These are phyloP conservation scores for Plasmodium adleri DNA, from an alignment of 169 alveolate species.

Conservation along the genomic window DNA sequence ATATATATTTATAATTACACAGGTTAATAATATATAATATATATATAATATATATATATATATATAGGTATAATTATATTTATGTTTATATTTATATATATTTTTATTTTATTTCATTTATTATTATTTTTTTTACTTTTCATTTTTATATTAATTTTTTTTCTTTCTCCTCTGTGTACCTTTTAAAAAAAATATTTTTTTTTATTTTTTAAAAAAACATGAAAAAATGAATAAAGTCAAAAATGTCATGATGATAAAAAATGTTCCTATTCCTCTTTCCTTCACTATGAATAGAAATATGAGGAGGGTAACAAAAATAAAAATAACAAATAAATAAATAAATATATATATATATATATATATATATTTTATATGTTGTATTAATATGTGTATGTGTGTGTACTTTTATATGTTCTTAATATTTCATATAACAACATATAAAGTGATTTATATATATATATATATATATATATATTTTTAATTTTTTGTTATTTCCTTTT, in stretches of 20 bases:
- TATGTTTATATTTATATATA: too few species aligned
- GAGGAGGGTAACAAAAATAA: conserved; percentile 6
- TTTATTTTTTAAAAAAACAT: too few species aligned
- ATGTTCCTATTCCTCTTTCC: conserved; percentile 36
- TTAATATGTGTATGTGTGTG: too few species aligned
- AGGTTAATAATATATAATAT: too few species aligned
- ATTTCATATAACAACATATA: not conserved
- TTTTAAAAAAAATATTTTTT: too few species aligned
- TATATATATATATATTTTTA: not conserved
- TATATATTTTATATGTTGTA: too few species aligned
- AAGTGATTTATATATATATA: not conserved
- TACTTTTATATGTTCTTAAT: too few species aligned
- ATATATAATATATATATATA: too few species aligned
- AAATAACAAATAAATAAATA: conserved; percentile 5
- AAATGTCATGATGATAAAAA: not conserved
- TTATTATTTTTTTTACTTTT: not conserved
- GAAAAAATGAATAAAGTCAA: not conserved
- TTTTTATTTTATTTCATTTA: too few species aligned
- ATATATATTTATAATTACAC: too few species aligned
- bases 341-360: not conserved
- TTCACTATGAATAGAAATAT: conserved; percentile 28
- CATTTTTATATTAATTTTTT: not conserved
- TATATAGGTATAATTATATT: too few species aligned
- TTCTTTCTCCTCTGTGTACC: too few species aligned
- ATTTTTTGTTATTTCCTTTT: not conserved